Evolutionary conservation across 140 eudicot genomes (phyloP).

Genomic region (Oenanthe javanica): DNA sequence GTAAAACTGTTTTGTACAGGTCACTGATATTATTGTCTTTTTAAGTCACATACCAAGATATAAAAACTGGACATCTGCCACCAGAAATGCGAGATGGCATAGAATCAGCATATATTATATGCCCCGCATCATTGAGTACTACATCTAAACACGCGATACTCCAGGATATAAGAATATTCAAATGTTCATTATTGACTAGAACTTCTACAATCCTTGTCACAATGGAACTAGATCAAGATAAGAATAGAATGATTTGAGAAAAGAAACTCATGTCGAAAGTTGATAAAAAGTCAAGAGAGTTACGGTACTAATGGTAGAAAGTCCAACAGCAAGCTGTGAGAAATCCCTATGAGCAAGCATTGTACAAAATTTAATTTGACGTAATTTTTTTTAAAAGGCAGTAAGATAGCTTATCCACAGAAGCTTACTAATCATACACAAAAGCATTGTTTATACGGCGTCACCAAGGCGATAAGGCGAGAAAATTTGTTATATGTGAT

Average conservation of each 20-base stretch:
- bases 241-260: not conserved
- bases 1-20: not conserved
- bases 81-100: not conserved
- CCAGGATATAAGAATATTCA: not conserved
- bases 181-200: not conserved
- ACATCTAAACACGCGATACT: not conserved
- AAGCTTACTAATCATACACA: not conserved
- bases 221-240: not conserved
- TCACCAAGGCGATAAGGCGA: too few species aligned
- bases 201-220: not conserved
- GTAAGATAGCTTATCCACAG: not conserved
- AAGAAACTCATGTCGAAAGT: not conserved
- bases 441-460: too few species aligned
- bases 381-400: not conserved
- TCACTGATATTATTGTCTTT: not conserved
- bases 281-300: not conserved
- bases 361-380: not conserved
- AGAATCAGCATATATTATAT: not conserved
- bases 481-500: too few species aligned
- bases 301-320: not conserved
- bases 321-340: not conserved
- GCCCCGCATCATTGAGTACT: not conserved
- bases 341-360: not conserved
- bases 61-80: not conserved
- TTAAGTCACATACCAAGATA: not conserved